These are phyloP conservation scores for Xylariaceae sp. DNA, from an alignment of 2,329 filamentous ascomycete species.

Conservation along the genomic window DNA sequence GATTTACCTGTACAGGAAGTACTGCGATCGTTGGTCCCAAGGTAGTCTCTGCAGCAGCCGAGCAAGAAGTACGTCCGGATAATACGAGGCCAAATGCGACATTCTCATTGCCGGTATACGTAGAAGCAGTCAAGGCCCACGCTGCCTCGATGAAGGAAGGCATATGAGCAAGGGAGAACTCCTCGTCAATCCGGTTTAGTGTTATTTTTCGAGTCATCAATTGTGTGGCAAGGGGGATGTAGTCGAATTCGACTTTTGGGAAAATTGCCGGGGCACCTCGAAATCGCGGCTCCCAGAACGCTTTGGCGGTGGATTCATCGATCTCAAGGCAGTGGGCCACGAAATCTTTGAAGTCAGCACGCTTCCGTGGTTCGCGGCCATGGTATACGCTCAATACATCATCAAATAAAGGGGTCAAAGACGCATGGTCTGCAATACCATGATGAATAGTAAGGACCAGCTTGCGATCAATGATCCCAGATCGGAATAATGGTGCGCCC, in stretches of 20 bases:
- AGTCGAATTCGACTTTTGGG: constrained; percentile 7
- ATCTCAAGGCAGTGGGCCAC: constrained; percentile 2
- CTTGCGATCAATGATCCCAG: constrained; percentile 13
- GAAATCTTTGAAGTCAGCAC: constrained; percentile 21
- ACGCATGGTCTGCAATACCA: constrained; percentile 16
- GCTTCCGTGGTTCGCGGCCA: neutral
- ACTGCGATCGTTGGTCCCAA: constrained; percentile 21
- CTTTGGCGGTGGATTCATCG: constrained; percentile 17
- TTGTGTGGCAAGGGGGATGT: neutral
- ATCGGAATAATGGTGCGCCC: constrained; percentile 2
- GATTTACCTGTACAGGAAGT: constrained; percentile 22
- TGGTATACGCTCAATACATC: constrained; percentile 17
- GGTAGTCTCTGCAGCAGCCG: constrained; percentile 6
- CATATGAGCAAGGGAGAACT: constrained; percentile 8
- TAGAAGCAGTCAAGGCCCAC: constrained; percentile 24
- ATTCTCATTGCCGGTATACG: constrained; percentile 18
- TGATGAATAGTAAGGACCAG: constrained; percentile 24
- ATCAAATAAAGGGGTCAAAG: constrained; percentile 2
- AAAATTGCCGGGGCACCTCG: constrained; percentile 18
- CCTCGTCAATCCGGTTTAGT: neutral
- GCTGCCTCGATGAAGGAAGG: constrained; percentile 24
- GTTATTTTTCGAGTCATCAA: constrained; percentile 5
- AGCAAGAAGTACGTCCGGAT: constrained; percentile 19
- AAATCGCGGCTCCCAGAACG: constrained; percentile 26
- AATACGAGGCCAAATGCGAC: constrained; percentile 22